Percentiles rank a stretch among this genome's conserved stretches.
Evolutionary conservation across 2,329 filamentous ascomycete genomes (phyloP).

Genomic region (Ceratocystis cubensis): DNA sequence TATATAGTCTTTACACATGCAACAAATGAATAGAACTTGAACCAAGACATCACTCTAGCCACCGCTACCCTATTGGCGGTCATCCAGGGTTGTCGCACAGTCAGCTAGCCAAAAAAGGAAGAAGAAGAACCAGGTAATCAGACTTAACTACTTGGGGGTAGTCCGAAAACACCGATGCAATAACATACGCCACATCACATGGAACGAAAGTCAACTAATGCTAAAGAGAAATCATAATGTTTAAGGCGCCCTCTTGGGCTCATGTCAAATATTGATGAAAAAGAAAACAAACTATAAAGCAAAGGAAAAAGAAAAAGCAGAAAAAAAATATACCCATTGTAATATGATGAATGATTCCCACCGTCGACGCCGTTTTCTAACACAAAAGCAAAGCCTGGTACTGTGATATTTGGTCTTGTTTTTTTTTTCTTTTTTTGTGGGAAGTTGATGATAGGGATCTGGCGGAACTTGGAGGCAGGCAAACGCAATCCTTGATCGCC

Average conservation of each 20-base stretch:
- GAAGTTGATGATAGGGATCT: background rate
- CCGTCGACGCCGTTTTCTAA: slow-evolving; percentile 14
- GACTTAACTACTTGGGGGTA: background rate
- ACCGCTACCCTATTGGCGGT: too few species aligned
- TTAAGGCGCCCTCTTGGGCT: background rate
- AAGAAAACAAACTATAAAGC: background rate
- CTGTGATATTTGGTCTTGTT: background rate
- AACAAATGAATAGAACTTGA: too few species aligned
- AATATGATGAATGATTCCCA: slow-evolving; percentile 9
- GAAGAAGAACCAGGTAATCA: too few species aligned
- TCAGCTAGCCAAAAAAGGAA: too few species aligned
- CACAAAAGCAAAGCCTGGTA: slow-evolving; percentile 10
- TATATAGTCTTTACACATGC: too few species aligned
- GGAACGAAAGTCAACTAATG: background rate
- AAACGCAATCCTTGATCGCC: background rate
- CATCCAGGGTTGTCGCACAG: too few species aligned
- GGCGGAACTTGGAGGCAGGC: background rate
- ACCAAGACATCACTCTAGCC: too few species aligned
- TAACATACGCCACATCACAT: background rate
- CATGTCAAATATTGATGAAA: background rate
- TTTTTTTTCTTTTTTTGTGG: background rate
- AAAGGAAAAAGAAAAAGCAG: slow-evolving; percentile 4
- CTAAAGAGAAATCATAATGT: background rate
- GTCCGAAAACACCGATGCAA: background rate
- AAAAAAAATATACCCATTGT: slow-evolving; percentile 8